Percentiles rank a stretch among this genome's conserved stretches.
Evolutionary conservation across 768 basidiomycete genomes (phyloP).

Genomic region (Calocybe cyanea): DNA sequence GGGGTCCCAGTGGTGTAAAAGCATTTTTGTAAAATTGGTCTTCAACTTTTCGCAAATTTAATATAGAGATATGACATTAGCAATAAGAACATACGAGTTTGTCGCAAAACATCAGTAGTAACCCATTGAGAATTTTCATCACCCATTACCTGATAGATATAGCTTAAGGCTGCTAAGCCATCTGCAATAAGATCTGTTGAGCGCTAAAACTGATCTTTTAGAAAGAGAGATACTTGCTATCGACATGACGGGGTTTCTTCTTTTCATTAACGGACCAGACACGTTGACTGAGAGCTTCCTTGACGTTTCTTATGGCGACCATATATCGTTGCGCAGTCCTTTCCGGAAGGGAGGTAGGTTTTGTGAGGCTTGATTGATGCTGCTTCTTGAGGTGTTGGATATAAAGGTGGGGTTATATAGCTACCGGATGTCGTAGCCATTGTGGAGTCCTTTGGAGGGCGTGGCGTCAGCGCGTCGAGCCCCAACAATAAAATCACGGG

Average conservation of each 20-base stretch:
- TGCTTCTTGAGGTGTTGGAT: too few species aligned
- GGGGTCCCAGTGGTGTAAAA: too few species aligned
- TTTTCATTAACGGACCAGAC: not conserved
- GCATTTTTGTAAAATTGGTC: not conserved
- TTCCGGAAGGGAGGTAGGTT: too few species aligned
- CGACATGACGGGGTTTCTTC: constrained; percentile 10
- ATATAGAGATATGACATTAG: too few species aligned
- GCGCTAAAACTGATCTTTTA: not conserved
- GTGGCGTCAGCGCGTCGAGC: too few species aligned
- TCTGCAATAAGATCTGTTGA: not conserved
- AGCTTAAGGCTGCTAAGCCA: not conserved
- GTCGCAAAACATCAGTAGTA: not conserved
- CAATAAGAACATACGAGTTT: not conserved
- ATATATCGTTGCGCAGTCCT: not conserved
- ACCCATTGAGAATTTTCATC: not conserved
- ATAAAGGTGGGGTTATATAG: too few species aligned
- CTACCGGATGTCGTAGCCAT: too few species aligned
- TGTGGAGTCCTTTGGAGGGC: too few species aligned
- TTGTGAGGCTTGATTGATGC: too few species aligned
- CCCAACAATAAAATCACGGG: too few species aligned
- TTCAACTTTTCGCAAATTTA: not conserved
- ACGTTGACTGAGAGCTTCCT: not conserved
- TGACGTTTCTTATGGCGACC: constrained; percentile 1
- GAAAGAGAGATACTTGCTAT: constrained; percentile 4
- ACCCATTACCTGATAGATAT: not conserved